Conservation (phyloP, 2,329 filamentous ascomycete genomes). For the Phyllosticta citriasiana region DNA sequence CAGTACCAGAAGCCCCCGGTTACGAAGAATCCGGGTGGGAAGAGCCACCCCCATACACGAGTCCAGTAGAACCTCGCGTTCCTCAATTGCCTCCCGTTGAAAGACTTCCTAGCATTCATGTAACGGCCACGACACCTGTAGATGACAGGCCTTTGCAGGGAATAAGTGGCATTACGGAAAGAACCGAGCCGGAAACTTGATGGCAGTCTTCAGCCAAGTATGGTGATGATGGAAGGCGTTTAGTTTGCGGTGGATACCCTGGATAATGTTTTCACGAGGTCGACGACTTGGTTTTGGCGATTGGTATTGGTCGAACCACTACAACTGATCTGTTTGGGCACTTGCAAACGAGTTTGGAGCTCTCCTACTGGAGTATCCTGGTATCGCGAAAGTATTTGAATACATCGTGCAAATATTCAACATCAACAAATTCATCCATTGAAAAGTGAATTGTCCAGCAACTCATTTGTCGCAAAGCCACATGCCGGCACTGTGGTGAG, state of each 20-base stretch:
- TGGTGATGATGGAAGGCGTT: background rate
- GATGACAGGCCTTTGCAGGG: conserved; percentile 3
- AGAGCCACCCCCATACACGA: conserved; percentile 40
- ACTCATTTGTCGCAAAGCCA: no score
- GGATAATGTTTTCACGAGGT: background rate
- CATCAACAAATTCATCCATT: no score
- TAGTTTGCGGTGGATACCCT: background rate
- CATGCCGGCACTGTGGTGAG: background rate
- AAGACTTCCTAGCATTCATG: conserved; percentile 8
- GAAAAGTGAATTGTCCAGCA: no score
- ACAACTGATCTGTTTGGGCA: background rate
- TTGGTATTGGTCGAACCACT: background rate
- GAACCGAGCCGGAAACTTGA: background rate
- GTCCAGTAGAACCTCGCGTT: conserved; percentile 21
- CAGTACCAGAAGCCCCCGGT: conserved; percentile 23
- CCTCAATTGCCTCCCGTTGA: conserved; percentile 1
- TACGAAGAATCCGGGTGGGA: conserved; percentile 26
- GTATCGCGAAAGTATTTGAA: no score
- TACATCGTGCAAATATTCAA: no score
- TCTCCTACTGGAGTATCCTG: background rate
- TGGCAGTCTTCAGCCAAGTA: background rate
- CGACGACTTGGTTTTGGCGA: background rate
- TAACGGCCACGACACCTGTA: conserved; percentile 6
- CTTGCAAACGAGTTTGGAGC: background rate
- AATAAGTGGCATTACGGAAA: background rate